Evolutionary conservation across 2,329 filamentous ascomycete species (phyloP), one percentile per base, ranked within the genome.

Genomic region (Lanzia echinophila): DNA sequence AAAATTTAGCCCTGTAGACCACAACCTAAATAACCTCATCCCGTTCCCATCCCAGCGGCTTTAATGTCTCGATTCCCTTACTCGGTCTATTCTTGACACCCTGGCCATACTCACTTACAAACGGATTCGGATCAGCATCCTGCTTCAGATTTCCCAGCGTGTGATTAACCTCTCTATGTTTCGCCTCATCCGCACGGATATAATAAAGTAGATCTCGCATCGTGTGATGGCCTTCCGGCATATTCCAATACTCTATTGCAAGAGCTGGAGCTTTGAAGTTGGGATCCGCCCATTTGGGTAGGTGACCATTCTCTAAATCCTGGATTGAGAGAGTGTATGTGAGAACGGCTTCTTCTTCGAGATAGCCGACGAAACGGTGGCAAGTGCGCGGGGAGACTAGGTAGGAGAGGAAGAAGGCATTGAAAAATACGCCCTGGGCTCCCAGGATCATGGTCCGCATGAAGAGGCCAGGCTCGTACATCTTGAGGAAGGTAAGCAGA

Each of bases 361-460:
- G 82, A 64, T 97, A 97, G 1, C 91, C 94, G 50, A 97, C 91
- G 70, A 99, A 97, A 43, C 94, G 86, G 71, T 99, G 94, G 66
- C 88, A 92, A 59, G 89, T 92, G 57, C 85, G 83, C 6, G 94
- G 92, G 1, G 86, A 90, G 56, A 96, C 66, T 33, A 99, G 83
- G 72, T 97, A 97, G 45, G 86, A 79, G 58, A 96, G 56, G 77
- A 99, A 97, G 69, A 97, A 82, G 60, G 83, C 81, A 72, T 99
- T 99, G 80, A 95, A 96, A 77, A 95, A 97, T 63, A 97, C 88
- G 38, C 92, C 94, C 70, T 97, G 92, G 0, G 92, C 91, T 11
- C 85, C 90, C 38, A 97, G 80, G 53, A 97, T 90, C 83, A 96
- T 88, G 54, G 90, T 70, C 59, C 89, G 86, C 91, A 96, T 95